A percentile compares a stretch with the other conserved stretches of the same genome.
These are phyloP conservation scores for Paracoccidioides lutzii DNA, from an alignment of 2,329 filamentous ascomycete species.

Conservation along the genomic window DNA sequence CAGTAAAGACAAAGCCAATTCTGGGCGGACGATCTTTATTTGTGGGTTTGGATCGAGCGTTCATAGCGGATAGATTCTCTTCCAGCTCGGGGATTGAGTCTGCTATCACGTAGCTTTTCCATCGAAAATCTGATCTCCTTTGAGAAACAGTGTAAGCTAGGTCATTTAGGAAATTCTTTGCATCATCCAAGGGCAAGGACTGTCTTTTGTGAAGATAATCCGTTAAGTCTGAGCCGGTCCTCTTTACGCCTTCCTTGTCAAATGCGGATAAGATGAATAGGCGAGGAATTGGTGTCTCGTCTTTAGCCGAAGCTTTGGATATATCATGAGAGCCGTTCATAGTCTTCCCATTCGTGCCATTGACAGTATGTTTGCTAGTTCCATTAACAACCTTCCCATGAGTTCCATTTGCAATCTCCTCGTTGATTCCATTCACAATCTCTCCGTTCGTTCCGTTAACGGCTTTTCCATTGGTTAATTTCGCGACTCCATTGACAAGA, in stretches of 20 bases:
- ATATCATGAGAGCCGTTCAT: not conserved
- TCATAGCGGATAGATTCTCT: conserved; percentile 1
- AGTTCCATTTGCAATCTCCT: not conserved
- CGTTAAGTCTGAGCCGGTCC: conserved; percentile 19
- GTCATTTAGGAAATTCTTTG: conserved; percentile 3
- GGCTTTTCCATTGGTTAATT: not conserved
- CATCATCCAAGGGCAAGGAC: not conserved
- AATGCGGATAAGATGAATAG: conserved; percentile 10
- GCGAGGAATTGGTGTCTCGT: not conserved
- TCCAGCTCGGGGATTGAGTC: conserved; percentile 3
- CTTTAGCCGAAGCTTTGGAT: not conserved
- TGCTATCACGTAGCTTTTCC: not conserved
- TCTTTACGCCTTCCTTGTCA: conserved; percentile 20
- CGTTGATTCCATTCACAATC: not conserved
- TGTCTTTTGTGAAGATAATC: not conserved
- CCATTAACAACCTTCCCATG: not conserved
- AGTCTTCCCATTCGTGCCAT: not conserved
- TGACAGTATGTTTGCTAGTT: not conserved
- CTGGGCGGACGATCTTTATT: not conserved
- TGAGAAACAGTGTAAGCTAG: conserved; percentile 6
- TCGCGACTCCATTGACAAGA: not conserved
- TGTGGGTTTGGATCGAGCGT: conserved; percentile 1
- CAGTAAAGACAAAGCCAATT: conserved; percentile 22
- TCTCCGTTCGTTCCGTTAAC: not conserved
- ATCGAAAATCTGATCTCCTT: conserved; percentile 3